Conservation (phyloP, 2,329 filamentous ascomycete species). For the Aspergillus novofumigatus region DNA sequence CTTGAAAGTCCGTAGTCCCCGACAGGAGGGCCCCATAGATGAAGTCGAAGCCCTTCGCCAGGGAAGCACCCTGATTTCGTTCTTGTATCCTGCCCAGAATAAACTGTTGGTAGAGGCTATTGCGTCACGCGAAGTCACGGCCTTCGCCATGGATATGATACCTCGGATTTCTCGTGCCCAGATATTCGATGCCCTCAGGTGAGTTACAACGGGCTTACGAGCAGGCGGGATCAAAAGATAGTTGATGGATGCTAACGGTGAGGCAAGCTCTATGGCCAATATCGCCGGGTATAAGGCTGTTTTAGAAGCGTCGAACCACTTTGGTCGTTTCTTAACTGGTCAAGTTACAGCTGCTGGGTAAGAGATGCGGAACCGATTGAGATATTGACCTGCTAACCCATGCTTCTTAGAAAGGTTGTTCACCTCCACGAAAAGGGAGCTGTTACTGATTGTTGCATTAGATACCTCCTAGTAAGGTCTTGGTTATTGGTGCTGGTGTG, state of each 20-base stretch:
- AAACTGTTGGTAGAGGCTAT: conserved; percentile 69
- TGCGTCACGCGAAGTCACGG: conserved; percentile 65
- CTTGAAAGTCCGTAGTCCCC: conserved; percentile 77
- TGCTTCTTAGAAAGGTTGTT: conserved; percentile 22
- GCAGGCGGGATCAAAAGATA: background rate
- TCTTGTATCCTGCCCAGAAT: conserved; percentile 80
- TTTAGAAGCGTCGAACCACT: conserved; percentile 82
- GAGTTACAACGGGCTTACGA: conserved; percentile 1
- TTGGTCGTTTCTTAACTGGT: conserved; percentile 81
- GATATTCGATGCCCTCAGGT: conserved; percentile 73
- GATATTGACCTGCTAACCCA: conserved; percentile 21
- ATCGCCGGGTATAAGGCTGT: conserved; percentile 93
- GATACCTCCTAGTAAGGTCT: conserved; percentile 84
- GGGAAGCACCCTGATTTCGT: conserved; percentile 72
- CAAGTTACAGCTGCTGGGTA: conserved; percentile 83
- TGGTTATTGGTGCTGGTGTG: conserved; percentile 87
- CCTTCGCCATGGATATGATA: conserved; percentile 90
- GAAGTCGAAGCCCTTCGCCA: conserved; percentile 66
- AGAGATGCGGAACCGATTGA: conserved; percentile 12
- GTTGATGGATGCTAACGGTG: background rate
- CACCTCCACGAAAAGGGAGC: background rate
- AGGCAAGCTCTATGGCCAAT: conserved; percentile 78
- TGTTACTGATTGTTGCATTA: conserved; percentile 31
- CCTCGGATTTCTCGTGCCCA: conserved; percentile 86
- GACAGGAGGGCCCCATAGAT: conserved; percentile 51